phyloP scores from a whole-genome alignment of 1,139 yeast genomes.

The Yamadazyma oceani region DNA sequence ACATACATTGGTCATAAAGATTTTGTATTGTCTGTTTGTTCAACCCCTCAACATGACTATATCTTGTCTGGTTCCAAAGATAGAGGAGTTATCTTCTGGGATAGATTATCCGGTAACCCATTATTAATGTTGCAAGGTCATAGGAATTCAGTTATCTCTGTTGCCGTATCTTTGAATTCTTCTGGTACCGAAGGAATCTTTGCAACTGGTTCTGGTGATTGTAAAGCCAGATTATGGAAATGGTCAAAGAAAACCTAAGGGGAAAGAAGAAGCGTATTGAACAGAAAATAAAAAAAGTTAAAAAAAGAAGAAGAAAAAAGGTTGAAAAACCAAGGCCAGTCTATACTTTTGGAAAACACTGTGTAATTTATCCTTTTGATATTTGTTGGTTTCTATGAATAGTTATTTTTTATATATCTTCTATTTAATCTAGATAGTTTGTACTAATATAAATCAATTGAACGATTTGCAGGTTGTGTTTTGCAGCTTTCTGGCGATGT shows the following conservation, averaged over 20 bases:
- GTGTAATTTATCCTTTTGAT: background rate
- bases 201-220: conserved; percentile 98
- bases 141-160: conserved; percentile 92
- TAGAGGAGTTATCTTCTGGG: conserved; percentile 98
- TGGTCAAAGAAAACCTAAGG: conserved; percentile 37
- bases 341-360: too few species aligned
- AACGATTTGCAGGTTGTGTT: background rate
- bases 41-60: conserved; percentile 91
- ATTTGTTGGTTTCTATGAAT: background rate
- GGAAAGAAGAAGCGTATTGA: background rate
- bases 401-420: background rate
- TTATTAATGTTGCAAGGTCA: conserved; percentile 96
- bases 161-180: conserved; percentile 81
- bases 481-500: background rate
- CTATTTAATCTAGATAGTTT: conserved; percentile 1
- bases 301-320: too few species aligned
- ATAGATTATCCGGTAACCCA: conserved; percentile 87
- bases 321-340: too few species aligned
- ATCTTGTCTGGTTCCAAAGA: conserved; percentile 94
- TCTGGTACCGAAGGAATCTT: conserved; percentile 72
- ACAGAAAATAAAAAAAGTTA: background rate
- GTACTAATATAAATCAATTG: conserved; percentile 2
- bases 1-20: conserved; percentile 97
- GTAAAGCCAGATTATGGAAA: conserved; percentile 96
- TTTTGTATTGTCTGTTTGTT: conserved; percentile 90